Evolutionary conservation across 306 rosid species (phyloP).

Genomic region (Rosa multiflora): DNA sequence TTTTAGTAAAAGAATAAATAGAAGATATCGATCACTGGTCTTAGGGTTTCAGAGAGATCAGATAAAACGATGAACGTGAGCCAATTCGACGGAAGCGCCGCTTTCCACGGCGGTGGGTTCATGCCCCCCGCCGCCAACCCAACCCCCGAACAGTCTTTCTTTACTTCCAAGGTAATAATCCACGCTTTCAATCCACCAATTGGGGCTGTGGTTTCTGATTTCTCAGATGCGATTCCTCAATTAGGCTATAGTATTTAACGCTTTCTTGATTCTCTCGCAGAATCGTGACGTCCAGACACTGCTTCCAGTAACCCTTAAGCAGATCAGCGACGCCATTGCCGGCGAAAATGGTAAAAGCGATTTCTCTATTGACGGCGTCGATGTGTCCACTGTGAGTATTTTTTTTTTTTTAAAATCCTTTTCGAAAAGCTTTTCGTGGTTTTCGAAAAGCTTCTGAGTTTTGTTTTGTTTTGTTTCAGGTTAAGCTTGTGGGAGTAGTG

Average conservation of each 20-base stretch:
- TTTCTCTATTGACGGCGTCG: constrained; percentile 71
- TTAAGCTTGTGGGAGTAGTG: constrained; percentile 75
- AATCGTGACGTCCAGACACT: constrained; percentile 68
- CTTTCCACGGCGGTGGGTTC: constrained; percentile 90
- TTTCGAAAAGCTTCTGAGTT: background rate
- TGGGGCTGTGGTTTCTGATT: background rate
- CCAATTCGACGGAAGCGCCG: constrained; percentile 81
- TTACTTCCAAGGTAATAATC: constrained; percentile 45
- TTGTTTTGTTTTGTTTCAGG: constrained; percentile 36
- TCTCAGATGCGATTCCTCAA: background rate
- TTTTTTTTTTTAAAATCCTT: background rate
- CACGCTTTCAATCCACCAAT: background rate
- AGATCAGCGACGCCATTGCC: constrained; percentile 56
- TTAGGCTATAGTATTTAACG: background rate
- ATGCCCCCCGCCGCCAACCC: constrained; percentile 78
- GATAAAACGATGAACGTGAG: constrained; percentile 43
- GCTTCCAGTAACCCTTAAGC: constrained; percentile 87
- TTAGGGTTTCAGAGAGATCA: too few relatives aligned
- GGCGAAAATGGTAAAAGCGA: constrained; percentile 58
- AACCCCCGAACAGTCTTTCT: constrained; percentile 45
- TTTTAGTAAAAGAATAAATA: too few relatives aligned
- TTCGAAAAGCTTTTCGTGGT: background rate
- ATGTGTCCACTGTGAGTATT: constrained; percentile 57
- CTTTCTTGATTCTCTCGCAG: constrained; percentile 36
- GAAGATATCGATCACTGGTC: too few relatives aligned